Evolutionary conservation across 345 rosid species (phyloP).

Genomic region (Rhizophora apiculata): DNA sequence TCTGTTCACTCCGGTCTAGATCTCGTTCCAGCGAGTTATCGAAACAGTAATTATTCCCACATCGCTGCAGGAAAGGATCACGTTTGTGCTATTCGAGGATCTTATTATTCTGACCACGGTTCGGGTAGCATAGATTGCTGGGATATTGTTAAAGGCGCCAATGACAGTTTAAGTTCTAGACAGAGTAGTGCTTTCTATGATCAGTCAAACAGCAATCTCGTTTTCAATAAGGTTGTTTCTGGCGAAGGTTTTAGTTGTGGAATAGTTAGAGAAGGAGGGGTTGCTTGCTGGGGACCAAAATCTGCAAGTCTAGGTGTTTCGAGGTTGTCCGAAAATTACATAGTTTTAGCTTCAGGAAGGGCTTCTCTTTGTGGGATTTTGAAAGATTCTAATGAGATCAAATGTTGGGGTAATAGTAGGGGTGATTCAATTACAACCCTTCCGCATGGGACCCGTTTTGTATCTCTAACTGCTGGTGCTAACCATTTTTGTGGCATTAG

Average conservation of each 20-base stretch:
- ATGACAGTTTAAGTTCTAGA: slow-evolving; percentile 38
- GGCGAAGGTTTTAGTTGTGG: slow-evolving; percentile 96
- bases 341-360: slow-evolving; percentile 53
- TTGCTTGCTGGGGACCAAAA: slow-evolving; percentile 83
- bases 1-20: slow-evolving; percentile 41
- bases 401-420: slow-evolving; percentile 59
- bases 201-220: slow-evolving; percentile 44
- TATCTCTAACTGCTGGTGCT: slow-evolving; percentile 66
- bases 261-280: slow-evolving; percentile 59
- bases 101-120: slow-evolving; percentile 65
- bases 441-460: slow-evolving; percentile 42
- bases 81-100: slow-evolving; percentile 84
- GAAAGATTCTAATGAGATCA: slow-evolving; percentile 42
- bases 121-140: slow-evolving; percentile 77
- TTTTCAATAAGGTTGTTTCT: slow-evolving; percentile 55
- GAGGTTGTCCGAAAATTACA: slow-evolving; percentile 35
- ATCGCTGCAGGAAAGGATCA: slow-evolving; percentile 83
- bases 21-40: slow-evolving; percentile 62
- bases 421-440: slow-evolving; percentile 30
- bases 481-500: slow-evolving; percentile 79
- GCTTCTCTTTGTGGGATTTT: slow-evolving; percentile 56
- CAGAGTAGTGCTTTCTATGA: slow-evolving; percentile 39
- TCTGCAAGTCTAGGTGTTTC: slow-evolving; percentile 43
- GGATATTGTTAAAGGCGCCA: slow-evolving; percentile 43
- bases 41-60: slow-evolving; percentile 56